Evolutionary conservation across 2,329 filamentous ascomycete species (phyloP).

Genomic region (Daldinia sp.): DNA sequence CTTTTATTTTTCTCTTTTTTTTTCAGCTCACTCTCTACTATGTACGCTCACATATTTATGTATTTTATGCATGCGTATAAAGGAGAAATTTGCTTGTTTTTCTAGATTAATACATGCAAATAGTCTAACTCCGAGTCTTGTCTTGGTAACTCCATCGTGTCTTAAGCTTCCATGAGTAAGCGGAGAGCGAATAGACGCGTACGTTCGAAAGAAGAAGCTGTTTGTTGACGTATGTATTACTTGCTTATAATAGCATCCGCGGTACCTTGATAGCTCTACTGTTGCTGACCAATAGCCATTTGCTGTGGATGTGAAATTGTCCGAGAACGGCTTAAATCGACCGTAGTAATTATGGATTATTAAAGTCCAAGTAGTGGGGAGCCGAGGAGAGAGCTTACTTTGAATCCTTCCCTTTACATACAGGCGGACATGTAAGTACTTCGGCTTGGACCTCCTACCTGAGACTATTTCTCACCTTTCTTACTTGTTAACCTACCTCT

Average conservation of each 20-base stretch:
- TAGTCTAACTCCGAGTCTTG: neutral
- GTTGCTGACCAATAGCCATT: slow-evolving; percentile 10
- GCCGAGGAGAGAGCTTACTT: slow-evolving; percentile 9
- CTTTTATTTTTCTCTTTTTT: neutral
- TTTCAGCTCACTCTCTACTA: neutral
- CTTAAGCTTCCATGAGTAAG: slow-evolving; percentile 1
- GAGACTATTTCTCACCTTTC: slow-evolving; percentile 18
- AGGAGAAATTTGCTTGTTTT: neutral
- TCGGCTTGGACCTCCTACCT: neutral
- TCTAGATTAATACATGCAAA: neutral
- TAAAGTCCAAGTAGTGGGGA: neutral
- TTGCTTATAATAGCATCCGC: slow-evolving; percentile 13
- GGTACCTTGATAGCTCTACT: neutral
- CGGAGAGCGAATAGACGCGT: neutral
- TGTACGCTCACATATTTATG: neutral
- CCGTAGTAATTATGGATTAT: slow-evolving; percentile 4
- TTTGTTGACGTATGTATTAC: slow-evolving; percentile 11
- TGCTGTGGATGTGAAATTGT: neutral
- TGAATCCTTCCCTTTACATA: neutral
- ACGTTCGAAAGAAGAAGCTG: neutral
- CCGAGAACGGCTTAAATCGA: slow-evolving; percentile 9
- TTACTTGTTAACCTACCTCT: slow-evolving; percentile 4
- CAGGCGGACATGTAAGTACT: neutral
- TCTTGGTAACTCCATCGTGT: neutral
- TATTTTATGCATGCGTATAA: neutral